These are phyloP conservation scores for Ustilago sp. DNA, from an alignment of 1,284 basidiomycete genomes.

Conservation along the genomic window DNA sequence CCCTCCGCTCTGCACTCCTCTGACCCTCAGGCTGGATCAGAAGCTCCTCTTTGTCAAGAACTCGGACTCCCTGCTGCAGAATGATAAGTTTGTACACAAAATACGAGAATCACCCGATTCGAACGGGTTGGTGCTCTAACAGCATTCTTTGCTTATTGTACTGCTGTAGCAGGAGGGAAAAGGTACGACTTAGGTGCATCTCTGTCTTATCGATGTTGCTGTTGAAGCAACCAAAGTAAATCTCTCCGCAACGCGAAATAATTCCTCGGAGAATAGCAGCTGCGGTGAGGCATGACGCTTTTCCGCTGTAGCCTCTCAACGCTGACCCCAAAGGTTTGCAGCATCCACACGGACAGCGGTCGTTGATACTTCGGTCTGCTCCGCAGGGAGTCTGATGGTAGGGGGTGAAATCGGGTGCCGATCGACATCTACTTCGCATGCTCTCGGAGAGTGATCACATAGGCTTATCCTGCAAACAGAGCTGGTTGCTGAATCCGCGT, in stretches of 20 bases:
- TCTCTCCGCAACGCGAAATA: constrained; percentile 31
- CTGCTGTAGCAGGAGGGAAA: neutral
- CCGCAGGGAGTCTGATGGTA: neutral
- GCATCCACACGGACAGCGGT: neutral
- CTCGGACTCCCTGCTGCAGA: constrained; percentile 3
- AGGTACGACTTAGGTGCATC: constrained; percentile 36
- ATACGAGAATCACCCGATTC: too few species aligned
- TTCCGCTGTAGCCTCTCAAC: neutral
- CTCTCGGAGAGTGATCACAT: too few species aligned
- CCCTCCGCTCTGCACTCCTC: neutral
- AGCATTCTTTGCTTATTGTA: neutral
- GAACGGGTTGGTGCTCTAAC: too few species aligned
- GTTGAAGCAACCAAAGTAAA: constrained; percentile 4
- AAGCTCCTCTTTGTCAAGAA: neutral
- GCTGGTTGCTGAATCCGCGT: too few species aligned
- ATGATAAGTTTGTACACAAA: constrained; percentile 3
- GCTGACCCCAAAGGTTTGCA: neutral
- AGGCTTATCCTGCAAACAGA: too few species aligned
- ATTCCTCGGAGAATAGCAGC: constrained; percentile 28
- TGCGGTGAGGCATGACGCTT: constrained; percentile 2
- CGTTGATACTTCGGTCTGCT: neutral
- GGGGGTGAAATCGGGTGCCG: neutral
- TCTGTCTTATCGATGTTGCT: constrained; percentile 33
- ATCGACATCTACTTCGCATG: neutral
- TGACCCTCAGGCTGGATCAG: neutral